Percentiles rank a stretch among this genome's conserved stretches.
These are phyloP conservation scores for Dendrobium huoshanense DNA, from an alignment of 106 monocot genomes.

Conservation along the genomic window DNA sequence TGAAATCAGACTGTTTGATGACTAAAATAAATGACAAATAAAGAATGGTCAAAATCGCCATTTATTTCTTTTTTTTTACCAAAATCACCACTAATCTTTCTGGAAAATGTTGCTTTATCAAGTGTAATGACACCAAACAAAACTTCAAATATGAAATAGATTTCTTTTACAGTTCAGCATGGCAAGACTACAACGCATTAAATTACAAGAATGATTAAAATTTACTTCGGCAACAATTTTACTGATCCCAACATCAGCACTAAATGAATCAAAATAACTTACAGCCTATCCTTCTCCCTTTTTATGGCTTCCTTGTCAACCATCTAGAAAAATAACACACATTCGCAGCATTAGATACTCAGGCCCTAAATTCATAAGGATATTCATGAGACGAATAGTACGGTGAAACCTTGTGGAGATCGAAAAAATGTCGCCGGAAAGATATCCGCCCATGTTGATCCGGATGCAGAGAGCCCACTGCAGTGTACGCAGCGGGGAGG, in stretches of 20 bases:
- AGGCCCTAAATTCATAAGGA: background rate
- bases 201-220: background rate
- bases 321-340: constrained; percentile 19
- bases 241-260: background rate
- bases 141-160: background rate
- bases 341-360: background rate
- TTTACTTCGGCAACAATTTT: background rate
- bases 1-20: background rate
- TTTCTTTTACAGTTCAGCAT: background rate
- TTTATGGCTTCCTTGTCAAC: constrained; percentile 45
- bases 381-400: background rate
- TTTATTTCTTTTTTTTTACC: too few relatives aligned
- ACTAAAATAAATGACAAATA: background rate
- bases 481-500: background rate
- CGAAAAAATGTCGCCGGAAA: constrained; percentile 32
- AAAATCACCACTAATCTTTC: background rate
- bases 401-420: constrained; percentile 38
- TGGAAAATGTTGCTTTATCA: background rate
- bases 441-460: constrained; percentile 9
- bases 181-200: background rate
- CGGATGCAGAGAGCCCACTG: background rate
- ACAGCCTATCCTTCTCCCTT: constrained; percentile 57
- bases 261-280: constrained; percentile 5
- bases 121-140: background rate
- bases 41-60: background rate